phyloP scores from a whole-genome alignment of 176 grass and related monocot genomes.

The Juncus effusus region DNA sequence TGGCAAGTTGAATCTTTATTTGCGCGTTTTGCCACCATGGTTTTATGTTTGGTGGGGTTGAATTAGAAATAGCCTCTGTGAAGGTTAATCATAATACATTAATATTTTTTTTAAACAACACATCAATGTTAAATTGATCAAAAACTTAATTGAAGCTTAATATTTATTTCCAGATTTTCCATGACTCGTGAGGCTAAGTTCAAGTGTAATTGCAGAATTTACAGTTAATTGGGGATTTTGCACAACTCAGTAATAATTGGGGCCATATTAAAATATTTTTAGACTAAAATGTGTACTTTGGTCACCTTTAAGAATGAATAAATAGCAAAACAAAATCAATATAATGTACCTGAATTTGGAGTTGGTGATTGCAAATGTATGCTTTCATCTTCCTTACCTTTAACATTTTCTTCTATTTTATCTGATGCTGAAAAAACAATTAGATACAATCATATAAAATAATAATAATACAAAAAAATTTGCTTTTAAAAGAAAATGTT shows the following conservation, averaged over 20 bases:
- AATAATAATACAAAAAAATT: too few species aligned
- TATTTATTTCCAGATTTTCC: too few species aligned
- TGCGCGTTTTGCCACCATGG: constrained; percentile 82
- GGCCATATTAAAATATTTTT: too few species aligned
- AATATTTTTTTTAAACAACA: neutral
- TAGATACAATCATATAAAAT: too few species aligned
- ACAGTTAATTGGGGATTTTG: too few species aligned
- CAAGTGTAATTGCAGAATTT: too few species aligned
- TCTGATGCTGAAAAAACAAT: constrained; percentile 47
- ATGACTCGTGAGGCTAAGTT: neutral
- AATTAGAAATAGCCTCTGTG: constrained; percentile 32
- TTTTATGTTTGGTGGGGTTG: constrained; percentile 36
- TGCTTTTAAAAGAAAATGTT: too few species aligned
- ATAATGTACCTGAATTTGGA: constrained; percentile 36
- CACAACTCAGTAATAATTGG: too few species aligned
- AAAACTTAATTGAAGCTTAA: too few species aligned
- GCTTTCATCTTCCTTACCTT: constrained; percentile 53
- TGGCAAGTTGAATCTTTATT: constrained; percentile 86
- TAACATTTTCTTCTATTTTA: constrained; percentile 53
- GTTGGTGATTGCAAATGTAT: constrained; percentile 65
- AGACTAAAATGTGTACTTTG: too few species aligned
- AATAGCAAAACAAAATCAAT: neutral
- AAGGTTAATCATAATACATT: constrained; percentile 11
- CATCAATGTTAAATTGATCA: neutral
- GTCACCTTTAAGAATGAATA: too few species aligned